A percentile compares a stretch with the other conserved stretches of the same genome.
These are phyloP conservation scores for Daldinia loculata DNA, from an alignment of 495 filamentous ascomycete species.

Conservation along the genomic window DNA sequence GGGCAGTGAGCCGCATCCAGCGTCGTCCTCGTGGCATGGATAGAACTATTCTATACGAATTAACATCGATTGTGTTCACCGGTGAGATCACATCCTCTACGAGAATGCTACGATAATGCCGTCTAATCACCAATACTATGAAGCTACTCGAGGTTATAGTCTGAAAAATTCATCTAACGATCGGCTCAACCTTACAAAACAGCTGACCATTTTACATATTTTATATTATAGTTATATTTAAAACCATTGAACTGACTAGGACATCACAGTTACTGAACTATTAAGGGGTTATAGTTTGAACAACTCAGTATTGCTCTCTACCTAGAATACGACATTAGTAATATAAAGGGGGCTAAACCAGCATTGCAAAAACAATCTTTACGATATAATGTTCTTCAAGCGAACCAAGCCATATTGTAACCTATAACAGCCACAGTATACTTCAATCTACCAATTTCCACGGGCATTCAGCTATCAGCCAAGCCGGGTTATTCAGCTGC, in stretches of 20 bases:
- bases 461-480: constrained; percentile 7
- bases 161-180: background rate
- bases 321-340: background rate
- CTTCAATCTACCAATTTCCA: background rate
- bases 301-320: background rate
- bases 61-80: background rate
- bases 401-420: constrained; percentile 18
- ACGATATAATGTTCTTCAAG: constrained; percentile 6
- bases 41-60: background rate
- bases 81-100: background rate
- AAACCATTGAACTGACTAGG: background rate
- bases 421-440: constrained; percentile 38
- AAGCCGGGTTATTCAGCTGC: background rate
- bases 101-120: background rate
- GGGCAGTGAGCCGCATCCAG: constrained; percentile 24
- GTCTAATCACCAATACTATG: background rate
- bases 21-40: background rate
- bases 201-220: background rate
- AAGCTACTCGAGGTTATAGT: background rate
- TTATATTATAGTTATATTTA: background rate
- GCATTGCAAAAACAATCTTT: constrained; percentile 2
- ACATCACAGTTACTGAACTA: too few species aligned
- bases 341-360: background rate
- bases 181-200: too few species aligned
- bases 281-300: background rate